Percentiles rank a stretch among this genome's conserved stretches.
These are phyloP conservation scores for Leucocoprinus birnbaumii DNA, from an alignment of 768 basidiomycete species.

Conservation along the genomic window DNA sequence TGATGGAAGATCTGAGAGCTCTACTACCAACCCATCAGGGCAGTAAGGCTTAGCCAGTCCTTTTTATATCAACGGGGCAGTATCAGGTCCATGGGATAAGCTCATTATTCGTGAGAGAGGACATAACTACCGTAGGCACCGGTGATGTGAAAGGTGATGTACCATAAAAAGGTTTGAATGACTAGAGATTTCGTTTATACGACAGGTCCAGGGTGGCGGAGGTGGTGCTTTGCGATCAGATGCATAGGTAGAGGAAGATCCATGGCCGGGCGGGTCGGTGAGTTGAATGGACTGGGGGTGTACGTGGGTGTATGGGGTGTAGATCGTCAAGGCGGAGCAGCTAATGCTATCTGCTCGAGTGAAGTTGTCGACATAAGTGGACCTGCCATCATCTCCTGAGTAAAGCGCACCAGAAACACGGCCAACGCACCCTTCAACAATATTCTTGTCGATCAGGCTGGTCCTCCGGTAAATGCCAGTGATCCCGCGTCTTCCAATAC, in stretches of 20 bases:
- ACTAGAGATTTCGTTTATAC: slow-evolving; percentile 10
- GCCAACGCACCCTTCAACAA: too few species aligned
- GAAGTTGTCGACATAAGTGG: slow-evolving; percentile 42
- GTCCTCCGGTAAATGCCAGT: too few species aligned
- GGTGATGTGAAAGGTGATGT: too few species aligned
- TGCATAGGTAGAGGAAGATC: slow-evolving; percentile 43
- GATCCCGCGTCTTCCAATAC: too few species aligned
- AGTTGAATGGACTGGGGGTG: slow-evolving; percentile 17
- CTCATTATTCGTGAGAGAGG: too few species aligned
- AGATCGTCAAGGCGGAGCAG: slow-evolving; percentile 18
- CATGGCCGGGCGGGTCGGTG: slow-evolving; percentile 13
- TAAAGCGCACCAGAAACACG: too few species aligned
- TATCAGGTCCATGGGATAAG: too few species aligned
- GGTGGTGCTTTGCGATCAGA: slow-evolving; percentile 39
- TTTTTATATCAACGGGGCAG: too few species aligned
- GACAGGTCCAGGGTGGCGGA: slow-evolving; percentile 7
- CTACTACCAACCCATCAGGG: too few species aligned
- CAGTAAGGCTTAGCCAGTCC: too few species aligned
- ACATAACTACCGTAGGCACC: background rate
- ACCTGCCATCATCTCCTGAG: slow-evolving; percentile 28
- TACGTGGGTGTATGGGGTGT: slow-evolving; percentile 3
- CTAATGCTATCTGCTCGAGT: slow-evolving; percentile 44
- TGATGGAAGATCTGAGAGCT: too few species aligned
- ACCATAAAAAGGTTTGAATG: slow-evolving; percentile 23
- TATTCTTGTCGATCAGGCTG: too few species aligned